Percentiles rank a stretch among this genome's conserved stretches.
phyloP scores from a whole-genome alignment of 108 stramenopile genomes.

The Nitzschia sp. region DNA sequence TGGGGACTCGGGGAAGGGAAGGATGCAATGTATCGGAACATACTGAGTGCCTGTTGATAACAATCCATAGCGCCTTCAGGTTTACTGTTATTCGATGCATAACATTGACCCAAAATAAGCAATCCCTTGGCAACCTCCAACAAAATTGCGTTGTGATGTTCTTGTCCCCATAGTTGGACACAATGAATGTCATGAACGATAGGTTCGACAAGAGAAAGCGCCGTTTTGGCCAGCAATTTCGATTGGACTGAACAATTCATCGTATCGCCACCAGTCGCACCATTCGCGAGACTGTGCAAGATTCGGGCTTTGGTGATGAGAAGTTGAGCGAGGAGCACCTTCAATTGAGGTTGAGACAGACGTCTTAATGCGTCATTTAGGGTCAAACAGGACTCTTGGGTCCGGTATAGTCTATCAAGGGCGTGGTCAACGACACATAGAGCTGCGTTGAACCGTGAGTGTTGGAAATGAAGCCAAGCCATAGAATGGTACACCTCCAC shows the following conservation, averaged over 20 bases:
- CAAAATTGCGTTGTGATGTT: not conserved
- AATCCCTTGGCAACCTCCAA: constrained; percentile 11
- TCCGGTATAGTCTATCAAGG: constrained; percentile 4
- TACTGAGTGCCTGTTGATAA: constrained; percentile 6
- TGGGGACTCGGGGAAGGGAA: not conserved
- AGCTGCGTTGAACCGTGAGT: constrained; percentile 3
- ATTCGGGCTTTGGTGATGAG: constrained; percentile 17
- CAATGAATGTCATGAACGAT: not conserved
- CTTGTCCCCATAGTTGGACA: not conserved
- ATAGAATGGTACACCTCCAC: constrained; percentile 3
- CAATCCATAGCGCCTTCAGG: not conserved
- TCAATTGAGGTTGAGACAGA: not conserved
- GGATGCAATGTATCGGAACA: not conserved
- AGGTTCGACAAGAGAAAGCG: not conserved
- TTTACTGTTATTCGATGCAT: not conserved
- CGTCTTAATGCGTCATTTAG: not conserved
- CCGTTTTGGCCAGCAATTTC: constrained; percentile 10
- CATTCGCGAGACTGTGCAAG: not conserved
- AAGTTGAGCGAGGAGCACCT: not conserved
- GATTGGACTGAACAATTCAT: not conserved
- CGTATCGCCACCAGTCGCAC: not conserved
- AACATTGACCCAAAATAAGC: not conserved
- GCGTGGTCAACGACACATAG: constrained; percentile 7
- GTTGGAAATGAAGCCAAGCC: constrained; percentile 14
- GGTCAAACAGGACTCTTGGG: constrained; percentile 1